Evolutionary conservation across 2,329 filamentous ascomycete species (phyloP).

Genomic region (Aspergillus intermedius): DNA sequence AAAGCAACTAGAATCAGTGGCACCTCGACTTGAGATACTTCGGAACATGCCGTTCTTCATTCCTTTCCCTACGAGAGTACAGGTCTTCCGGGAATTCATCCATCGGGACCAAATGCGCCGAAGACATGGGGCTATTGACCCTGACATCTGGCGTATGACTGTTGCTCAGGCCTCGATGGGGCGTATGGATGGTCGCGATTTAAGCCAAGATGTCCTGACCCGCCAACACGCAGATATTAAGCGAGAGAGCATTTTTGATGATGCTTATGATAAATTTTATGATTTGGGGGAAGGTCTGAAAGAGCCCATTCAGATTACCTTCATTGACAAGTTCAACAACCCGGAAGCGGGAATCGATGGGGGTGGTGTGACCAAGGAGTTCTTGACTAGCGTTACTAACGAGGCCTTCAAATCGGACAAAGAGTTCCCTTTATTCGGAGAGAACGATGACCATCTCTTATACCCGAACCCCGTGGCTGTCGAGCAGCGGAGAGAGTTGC

Average conservation of each 20-base stretch:
- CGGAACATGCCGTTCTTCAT: conserved; percentile 97
- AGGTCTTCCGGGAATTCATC: conserved; percentile 93
- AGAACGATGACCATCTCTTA: conserved; percentile 78
- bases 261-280: conserved; percentile 81
- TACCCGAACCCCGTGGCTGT: conserved; percentile 79
- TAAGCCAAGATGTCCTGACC: conserved; percentile 35
- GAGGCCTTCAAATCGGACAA: conserved; percentile 67
- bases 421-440: conserved; percentile 62
- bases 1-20: conserved; percentile 69
- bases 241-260: conserved; percentile 72
- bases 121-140: conserved; percentile 61
- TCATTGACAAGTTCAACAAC: conserved; percentile 82
- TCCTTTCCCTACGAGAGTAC: conserved; percentile 82
- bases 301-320: conserved; percentile 93
- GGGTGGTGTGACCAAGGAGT: conserved; percentile 95
- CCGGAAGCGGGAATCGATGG: conserved; percentile 93
- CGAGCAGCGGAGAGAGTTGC: conserved; percentile 58
- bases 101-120: conserved; percentile 68
- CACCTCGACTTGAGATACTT: conserved; percentile 80
- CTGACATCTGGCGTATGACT: conserved; percentile 66
- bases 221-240: conserved; percentile 74
- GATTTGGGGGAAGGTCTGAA: conserved; percentile 74
- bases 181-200: conserved; percentile 33
- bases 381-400: conserved; percentile 78
- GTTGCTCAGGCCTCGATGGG: conserved; percentile 42